These are phyloP conservation scores for Pseudohyphozyma bogoriensis DNA, from an alignment of 768 basidiomycete genomes.

Conservation along the genomic window DNA sequence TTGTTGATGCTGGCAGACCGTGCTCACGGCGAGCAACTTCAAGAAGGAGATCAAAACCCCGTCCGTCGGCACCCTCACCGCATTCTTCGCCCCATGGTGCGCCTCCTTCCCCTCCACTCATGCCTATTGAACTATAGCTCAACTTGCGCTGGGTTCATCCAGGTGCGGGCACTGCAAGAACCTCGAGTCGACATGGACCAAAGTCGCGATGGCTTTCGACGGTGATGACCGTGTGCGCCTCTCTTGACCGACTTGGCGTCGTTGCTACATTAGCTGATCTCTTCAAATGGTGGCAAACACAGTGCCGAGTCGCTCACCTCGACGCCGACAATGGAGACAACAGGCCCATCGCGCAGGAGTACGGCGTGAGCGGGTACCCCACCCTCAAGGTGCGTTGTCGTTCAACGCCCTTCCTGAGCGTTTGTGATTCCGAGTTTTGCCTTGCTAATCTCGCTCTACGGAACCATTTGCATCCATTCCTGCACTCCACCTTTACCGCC, in stretches of 20 bases:
- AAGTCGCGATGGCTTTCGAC: conserved; percentile 54
- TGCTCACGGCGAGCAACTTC: conserved; percentile 60
- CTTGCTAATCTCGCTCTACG: too few relatives aligned
- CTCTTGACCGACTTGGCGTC: too few relatives aligned
- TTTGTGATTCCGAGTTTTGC: too few relatives aligned
- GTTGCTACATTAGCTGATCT: not conserved
- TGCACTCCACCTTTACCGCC: conserved; percentile 54
- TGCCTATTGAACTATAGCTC: conserved; percentile 3
- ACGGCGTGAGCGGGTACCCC: conserved; percentile 71
- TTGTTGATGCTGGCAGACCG: conserved; percentile 8
- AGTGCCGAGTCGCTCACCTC: conserved; percentile 85
- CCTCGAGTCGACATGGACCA: conserved; percentile 32
- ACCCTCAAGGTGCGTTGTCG: conserved; percentile 55
- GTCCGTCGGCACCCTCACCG: conserved; percentile 50
- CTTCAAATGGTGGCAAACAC: not conserved
- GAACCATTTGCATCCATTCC: too few relatives aligned
- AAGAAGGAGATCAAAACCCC: conserved; percentile 60
- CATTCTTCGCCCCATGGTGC: conserved; percentile 45
- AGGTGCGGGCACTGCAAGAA: conserved; percentile 95
- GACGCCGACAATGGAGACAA: conserved; percentile 80
- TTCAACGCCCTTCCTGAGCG: not conserved
- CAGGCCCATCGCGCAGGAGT: conserved; percentile 56
- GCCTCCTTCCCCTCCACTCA: not conserved
- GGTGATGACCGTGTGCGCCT: conserved; percentile 53
- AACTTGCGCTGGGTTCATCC: too few relatives aligned